These are phyloP conservation scores for Astragalus glycyphyllos DNA, from an alignment of 306 rosid species.

Conservation along the genomic window DNA sequence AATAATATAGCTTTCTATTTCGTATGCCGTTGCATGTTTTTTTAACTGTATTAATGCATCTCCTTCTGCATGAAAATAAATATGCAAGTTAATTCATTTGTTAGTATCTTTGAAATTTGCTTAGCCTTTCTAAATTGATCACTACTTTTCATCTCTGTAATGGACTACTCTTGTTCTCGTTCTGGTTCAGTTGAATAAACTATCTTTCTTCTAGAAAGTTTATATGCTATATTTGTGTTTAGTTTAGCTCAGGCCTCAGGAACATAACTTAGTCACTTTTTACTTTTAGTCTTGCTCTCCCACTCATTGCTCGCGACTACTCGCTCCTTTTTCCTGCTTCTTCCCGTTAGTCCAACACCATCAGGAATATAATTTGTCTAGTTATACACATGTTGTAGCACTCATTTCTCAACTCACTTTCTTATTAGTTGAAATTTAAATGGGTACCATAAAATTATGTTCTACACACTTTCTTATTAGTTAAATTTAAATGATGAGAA, in stretches of 20 bases:
- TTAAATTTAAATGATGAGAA: no score
- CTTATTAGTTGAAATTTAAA: no score
- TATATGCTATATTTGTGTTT: background rate
- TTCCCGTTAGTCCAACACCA: no score
- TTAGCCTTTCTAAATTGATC: constrained; percentile 27
- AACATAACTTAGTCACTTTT: no score
- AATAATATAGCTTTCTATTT: constrained; percentile 26
- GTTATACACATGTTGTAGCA: no score
- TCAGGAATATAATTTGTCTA: no score
- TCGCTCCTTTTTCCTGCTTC: no score
- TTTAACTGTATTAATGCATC: constrained; percentile 32
- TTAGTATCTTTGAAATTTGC: constrained; percentile 4
- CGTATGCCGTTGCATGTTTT: constrained; percentile 16
- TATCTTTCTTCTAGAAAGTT: background rate
- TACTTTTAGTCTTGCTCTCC: no score
- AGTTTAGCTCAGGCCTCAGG: background rate
- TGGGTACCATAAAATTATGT: no score
- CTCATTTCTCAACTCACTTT: no score
- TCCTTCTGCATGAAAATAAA: constrained; percentile 42
- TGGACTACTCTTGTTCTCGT: constrained; percentile 1
- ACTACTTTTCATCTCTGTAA: constrained; percentile 18
- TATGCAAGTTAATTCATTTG: background rate
- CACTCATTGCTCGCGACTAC: no score
- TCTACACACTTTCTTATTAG: no score
- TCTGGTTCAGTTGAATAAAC: constrained; percentile 36